Evolutionary conservation across 805 yeast genomes (phyloP).

Genomic region (Saccharomycopsis fodiens): DNA sequence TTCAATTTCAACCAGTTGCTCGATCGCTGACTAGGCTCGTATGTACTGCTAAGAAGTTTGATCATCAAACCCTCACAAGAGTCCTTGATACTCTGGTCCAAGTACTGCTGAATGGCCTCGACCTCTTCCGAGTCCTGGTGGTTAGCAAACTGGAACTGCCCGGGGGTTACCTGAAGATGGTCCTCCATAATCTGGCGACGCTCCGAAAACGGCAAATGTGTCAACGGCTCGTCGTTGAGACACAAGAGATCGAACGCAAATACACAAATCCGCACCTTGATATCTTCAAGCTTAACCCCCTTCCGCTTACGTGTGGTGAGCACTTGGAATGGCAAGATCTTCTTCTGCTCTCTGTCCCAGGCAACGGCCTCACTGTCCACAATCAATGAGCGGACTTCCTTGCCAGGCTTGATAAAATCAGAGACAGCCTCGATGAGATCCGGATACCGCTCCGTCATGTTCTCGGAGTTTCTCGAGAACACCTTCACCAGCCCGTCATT

Average conservation of each 20-base stretch:
- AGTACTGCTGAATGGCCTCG: slow-evolving; percentile 72
- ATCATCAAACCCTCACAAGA: slow-evolving; percentile 97
- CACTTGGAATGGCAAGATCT: slow-evolving; percentile 89
- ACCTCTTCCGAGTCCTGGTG: slow-evolving; percentile 57
- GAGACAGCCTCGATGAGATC: slow-evolving; percentile 69
- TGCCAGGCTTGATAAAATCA: slow-evolving; percentile 39
- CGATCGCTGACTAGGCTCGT: slow-evolving; percentile 93
- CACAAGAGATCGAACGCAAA: slow-evolving; percentile 86
- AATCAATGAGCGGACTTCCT: slow-evolving; percentile 50
- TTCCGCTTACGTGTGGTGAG: slow-evolving; percentile 90
- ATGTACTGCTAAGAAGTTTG: slow-evolving; percentile 71
- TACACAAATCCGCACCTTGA: slow-evolving; percentile 84
- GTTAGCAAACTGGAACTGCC: slow-evolving; percentile 79
- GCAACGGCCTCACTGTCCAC: slow-evolving; percentile 98
- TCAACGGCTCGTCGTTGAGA: slow-evolving; percentile 63
- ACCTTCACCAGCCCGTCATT: slow-evolving; percentile 60
- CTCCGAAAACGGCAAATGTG: slow-evolving; percentile 58
- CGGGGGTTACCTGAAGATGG: slow-evolving; percentile 53
- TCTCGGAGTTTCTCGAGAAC: slow-evolving; percentile 92
- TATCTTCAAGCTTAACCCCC: slow-evolving; percentile 80
- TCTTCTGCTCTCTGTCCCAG: slow-evolving; percentile 73
- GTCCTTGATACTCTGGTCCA: slow-evolving; percentile 84
- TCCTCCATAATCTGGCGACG: slow-evolving; percentile 56
- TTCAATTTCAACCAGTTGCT: slow-evolving; percentile 93
- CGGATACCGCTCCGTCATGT: slow-evolving; percentile 94